These are phyloP conservation scores for Nowakowskiella sp. DNA, from an alignment of 192 early-diverging fungal species.

Conservation along the genomic window DNA sequence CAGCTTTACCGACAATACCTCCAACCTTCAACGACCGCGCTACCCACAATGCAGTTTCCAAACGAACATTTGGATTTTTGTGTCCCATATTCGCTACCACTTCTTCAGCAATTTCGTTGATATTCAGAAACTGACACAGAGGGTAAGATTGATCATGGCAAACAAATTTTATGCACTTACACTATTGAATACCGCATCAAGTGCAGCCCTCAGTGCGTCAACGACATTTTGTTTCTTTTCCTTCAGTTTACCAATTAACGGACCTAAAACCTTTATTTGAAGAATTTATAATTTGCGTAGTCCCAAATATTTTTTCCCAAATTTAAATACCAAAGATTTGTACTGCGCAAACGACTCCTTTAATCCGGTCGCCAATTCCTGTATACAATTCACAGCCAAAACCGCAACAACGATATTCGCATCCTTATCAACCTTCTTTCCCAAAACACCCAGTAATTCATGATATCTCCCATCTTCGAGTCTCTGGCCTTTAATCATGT, in stretches of 20 bases:
- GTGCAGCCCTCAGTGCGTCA: slow-evolving; percentile 67
- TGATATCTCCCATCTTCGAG: slow-evolving; percentile 68
- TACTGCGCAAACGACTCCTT: slow-evolving; percentile 75
- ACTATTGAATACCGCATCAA: slow-evolving; percentile 77
- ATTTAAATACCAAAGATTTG: slow-evolving; percentile 47
- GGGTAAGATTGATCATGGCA: neutral
- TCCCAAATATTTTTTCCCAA: neutral
- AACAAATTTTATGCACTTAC: slow-evolving; percentile 28
- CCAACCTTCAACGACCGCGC: slow-evolving; percentile 67
- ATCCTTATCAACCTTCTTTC: slow-evolving; percentile 62
- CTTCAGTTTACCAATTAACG: slow-evolving; percentile 87
- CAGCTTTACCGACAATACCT: slow-evolving; percentile 64
- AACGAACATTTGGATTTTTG: slow-evolving; percentile 89
- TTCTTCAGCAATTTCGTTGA: slow-evolving; percentile 74
- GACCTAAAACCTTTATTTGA: slow-evolving; percentile 46
- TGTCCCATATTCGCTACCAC: slow-evolving; percentile 58
- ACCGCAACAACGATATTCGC: slow-evolving; percentile 81
- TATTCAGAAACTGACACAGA: slow-evolving; percentile 10
- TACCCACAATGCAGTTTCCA: slow-evolving; percentile 67
- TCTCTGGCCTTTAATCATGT: slow-evolving; percentile 61
- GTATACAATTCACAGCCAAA: slow-evolving; percentile 72
- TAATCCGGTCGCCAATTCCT: slow-evolving; percentile 69
- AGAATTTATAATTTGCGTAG: neutral
- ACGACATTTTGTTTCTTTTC: slow-evolving; percentile 88
- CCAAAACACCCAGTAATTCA: slow-evolving; percentile 73